These are phyloP conservation scores for Ophiostoma australiae DNA, from an alignment of 2,329 filamentous ascomycete species.

Conservation along the genomic window DNA sequence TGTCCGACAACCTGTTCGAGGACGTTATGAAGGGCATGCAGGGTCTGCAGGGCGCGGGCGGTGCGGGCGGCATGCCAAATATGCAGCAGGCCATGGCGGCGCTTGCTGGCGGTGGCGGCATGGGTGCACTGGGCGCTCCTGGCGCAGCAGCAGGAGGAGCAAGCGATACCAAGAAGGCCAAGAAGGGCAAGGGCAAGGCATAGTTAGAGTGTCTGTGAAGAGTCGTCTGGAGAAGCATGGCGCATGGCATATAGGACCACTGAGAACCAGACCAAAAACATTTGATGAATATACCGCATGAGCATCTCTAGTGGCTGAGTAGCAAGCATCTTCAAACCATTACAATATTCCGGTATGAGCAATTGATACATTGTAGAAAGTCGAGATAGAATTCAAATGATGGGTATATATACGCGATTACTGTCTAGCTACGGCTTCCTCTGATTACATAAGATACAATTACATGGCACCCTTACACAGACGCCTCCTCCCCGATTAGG, in stretches of 20 bases:
- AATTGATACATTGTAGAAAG: neutral
- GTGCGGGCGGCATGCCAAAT: constrained; percentile 30
- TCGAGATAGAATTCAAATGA: neutral
- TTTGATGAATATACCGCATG: neutral
- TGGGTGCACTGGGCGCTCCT: constrained; percentile 1
- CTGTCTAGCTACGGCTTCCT: neutral
- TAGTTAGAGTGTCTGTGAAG: neutral
- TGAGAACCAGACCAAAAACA: neutral
- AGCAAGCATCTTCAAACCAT: neutral
- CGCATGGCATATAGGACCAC: neutral
- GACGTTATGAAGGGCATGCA: constrained; percentile 96
- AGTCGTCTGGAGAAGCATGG: neutral
- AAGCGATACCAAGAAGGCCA: constrained; percentile 23
- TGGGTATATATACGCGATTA: neutral
- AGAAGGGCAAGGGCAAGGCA: constrained; percentile 33
- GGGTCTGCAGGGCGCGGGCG: constrained; percentile 30
- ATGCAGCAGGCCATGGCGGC: constrained; percentile 22
- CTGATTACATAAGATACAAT: neutral
- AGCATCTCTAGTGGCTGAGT: neutral
- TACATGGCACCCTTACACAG: neutral
- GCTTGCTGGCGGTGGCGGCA: constrained; percentile 27
- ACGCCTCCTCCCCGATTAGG: constrained; percentile 1
- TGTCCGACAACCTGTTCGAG: constrained; percentile 89
- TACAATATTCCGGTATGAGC: too few species aligned
- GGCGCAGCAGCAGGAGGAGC: neutral